These are phyloP conservation scores for Saturnispora mendoncae DNA, from an alignment of 805 yeast genomes.

Conservation along the genomic window DNA sequence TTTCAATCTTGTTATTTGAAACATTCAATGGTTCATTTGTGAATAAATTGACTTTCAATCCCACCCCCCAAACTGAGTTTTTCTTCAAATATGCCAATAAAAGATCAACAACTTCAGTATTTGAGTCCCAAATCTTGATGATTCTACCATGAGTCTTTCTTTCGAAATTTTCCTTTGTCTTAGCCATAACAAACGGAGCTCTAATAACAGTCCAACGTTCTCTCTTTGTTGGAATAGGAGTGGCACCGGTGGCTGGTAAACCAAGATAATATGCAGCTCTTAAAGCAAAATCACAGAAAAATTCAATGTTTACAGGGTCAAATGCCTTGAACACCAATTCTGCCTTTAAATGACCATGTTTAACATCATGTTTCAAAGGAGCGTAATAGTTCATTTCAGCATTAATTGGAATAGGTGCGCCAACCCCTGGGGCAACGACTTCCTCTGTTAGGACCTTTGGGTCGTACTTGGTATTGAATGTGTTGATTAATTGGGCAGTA, in stretches of 20 bases:
- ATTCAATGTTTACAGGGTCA: conserved; percentile 59
- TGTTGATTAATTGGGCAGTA: conserved; percentile 21
- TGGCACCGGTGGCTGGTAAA: conserved; percentile 73
- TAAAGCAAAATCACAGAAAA: conserved; percentile 75
- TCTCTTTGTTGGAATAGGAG: conserved; percentile 56
- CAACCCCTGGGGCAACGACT: conserved; percentile 26
- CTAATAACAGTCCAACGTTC: conserved; percentile 90
- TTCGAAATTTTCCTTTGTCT: conserved; percentile 88
- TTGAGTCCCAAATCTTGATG: conserved; percentile 73
- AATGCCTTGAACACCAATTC: conserved; percentile 64
- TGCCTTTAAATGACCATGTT: conserved; percentile 73
- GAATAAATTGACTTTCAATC: conserved; percentile 65
- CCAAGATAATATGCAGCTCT: conserved; percentile 88
- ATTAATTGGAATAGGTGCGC: conserved; percentile 69
- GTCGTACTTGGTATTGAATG: conserved; percentile 25
- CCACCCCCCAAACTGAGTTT: conserved; percentile 73
- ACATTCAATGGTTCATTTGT: conserved; percentile 42
- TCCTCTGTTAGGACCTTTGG: conserved; percentile 33
- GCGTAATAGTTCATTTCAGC: conserved; percentile 75
- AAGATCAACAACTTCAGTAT: conserved; percentile 74
- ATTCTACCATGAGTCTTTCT: conserved; percentile 73
- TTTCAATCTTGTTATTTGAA: conserved; percentile 31
- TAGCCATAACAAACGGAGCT: conserved; percentile 91
- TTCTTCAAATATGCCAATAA: conserved; percentile 73
- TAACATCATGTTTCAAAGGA: conserved; percentile 60